Conservation (phyloP, 2,329 filamentous ascomycete species). For the Colletotrichum euphorbiae region DNA sequence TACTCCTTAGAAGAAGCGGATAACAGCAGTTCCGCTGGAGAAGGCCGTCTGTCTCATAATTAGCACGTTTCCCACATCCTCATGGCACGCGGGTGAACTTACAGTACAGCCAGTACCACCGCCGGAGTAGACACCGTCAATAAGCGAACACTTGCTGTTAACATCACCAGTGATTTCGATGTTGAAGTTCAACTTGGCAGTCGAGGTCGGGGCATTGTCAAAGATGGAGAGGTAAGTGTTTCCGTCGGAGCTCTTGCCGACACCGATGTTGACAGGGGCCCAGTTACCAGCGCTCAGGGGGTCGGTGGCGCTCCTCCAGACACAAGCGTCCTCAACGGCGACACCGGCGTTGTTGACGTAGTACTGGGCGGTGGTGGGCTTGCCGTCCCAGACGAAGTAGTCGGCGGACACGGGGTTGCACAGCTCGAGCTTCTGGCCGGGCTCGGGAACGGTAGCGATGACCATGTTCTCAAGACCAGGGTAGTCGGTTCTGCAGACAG, state of each 20-base stretch:
- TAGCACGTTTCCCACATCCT: not conserved
- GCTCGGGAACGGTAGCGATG: constrained; percentile 74
- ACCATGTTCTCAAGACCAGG: constrained; percentile 92
- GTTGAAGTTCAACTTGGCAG: constrained; percentile 78
- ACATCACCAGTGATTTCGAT: constrained; percentile 79
- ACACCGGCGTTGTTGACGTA: constrained; percentile 91
- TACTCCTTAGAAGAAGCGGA: constrained; percentile 56
- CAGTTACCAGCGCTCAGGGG: constrained; percentile 79
- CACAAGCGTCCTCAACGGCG: constrained; percentile 74
- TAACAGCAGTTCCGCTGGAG: constrained; percentile 52
- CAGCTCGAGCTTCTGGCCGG: constrained; percentile 71
- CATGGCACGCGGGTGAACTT: constrained; percentile 55
- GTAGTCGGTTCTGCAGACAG: constrained; percentile 95
- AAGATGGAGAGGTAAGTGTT: constrained; percentile 85
- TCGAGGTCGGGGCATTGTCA: constrained; percentile 82
- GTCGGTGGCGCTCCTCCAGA: constrained; percentile 70
- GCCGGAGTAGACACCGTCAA: constrained; percentile 71
- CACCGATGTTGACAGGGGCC: constrained; percentile 87
- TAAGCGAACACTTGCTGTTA: constrained; percentile 70
- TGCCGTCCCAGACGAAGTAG: constrained; percentile 84
- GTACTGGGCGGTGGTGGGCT: constrained; percentile 89
- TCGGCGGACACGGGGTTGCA: constrained; percentile 78
- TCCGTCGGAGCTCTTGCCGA: constrained; percentile 74
- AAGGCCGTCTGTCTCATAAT: constrained; percentile 54
- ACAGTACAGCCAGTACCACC: constrained; percentile 82